A percentile compares a stretch with the other conserved stretches of the same genome.
These are phyloP conservation scores for Oryza glaberrima DNA, from an alignment of 176 grass and related monocot genomes.

Conservation along the genomic window DNA sequence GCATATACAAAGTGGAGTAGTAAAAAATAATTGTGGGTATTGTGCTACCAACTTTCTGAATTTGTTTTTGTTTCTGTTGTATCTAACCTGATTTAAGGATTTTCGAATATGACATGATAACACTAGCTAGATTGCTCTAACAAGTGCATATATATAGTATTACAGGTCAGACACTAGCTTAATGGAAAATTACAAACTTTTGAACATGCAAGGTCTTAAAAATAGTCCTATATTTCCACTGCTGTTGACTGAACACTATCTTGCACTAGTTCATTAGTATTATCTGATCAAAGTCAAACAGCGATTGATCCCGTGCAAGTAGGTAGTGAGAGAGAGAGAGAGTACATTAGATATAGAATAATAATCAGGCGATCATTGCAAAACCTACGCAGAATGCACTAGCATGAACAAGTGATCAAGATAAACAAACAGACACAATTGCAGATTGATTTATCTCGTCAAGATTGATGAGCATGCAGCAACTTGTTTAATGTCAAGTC, in stretches of 20 bases:
- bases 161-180: neutral
- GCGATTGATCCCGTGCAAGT: neutral
- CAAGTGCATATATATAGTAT: neutral
- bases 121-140: neutral
- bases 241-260: neutral
- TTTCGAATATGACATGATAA: neutral
- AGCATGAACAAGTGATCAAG: neutral
- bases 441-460: neutral
- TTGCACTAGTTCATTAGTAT: neutral
- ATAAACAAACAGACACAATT: neutral
- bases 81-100: neutral
- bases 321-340: neutral
- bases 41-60: neutral
- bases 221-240: neutral
- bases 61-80: neutral
- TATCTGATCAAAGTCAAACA: neutral
- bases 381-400: neutral
- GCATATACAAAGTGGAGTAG: neutral
- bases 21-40: neutral
- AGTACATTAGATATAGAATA: neutral
- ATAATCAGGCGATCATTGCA: neutral
- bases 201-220: neutral
- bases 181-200: neutral
- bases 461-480: neutral
- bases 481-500: neutral